These are phyloP conservation scores for Eragrostis tef DNA, from an alignment of 202 grass and related monocot genomes.

Conservation along the genomic window DNA sequence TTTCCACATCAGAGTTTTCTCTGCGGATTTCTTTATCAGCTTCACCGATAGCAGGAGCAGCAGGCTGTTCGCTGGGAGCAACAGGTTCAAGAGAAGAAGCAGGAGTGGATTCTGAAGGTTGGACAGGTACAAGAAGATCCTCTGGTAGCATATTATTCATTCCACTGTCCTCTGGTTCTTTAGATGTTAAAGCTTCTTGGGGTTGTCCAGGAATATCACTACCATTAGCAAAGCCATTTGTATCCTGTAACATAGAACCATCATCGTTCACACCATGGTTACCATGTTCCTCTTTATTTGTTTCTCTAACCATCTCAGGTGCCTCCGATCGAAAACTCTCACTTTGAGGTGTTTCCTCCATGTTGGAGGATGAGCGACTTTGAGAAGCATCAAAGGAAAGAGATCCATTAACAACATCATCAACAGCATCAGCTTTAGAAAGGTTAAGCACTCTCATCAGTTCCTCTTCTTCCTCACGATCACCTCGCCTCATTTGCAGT, in stretches of 20 bases:
- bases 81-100: slow-evolving; percentile 46
- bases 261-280: slow-evolving; percentile 36
- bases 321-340: slow-evolving; percentile 49
- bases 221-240: slow-evolving; percentile 36
- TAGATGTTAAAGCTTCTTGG: slow-evolving; percentile 39
- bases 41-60: slow-evolving; percentile 38
- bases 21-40: slow-evolving; percentile 45
- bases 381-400: slow-evolving; percentile 47
- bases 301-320: slow-evolving; percentile 21
- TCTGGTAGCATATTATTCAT: slow-evolving; percentile 31
- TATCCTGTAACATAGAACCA: slow-evolving; percentile 30
- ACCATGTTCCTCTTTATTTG: slow-evolving; percentile 40
- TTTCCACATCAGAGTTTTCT: slow-evolving; percentile 48
- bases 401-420: slow-evolving; percentile 54
- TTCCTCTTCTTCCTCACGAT: slow-evolving; percentile 95
- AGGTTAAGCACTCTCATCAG: slow-evolving; percentile 75
- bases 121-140: slow-evolving; percentile 41
- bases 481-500: slow-evolving; percentile 60
- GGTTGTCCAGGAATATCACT: slow-evolving; percentile 41
- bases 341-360: slow-evolving; percentile 49
- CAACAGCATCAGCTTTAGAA: slow-evolving; percentile 63
- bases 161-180: slow-evolving; percentile 46
- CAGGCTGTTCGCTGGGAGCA: slow-evolving; percentile 39
- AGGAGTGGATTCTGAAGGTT: slow-evolving; percentile 50
- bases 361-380: slow-evolving; percentile 46